phyloP scores from a whole-genome alignment of 805 yeast genomes.

The Brettanomyces custersianus region DNA sequence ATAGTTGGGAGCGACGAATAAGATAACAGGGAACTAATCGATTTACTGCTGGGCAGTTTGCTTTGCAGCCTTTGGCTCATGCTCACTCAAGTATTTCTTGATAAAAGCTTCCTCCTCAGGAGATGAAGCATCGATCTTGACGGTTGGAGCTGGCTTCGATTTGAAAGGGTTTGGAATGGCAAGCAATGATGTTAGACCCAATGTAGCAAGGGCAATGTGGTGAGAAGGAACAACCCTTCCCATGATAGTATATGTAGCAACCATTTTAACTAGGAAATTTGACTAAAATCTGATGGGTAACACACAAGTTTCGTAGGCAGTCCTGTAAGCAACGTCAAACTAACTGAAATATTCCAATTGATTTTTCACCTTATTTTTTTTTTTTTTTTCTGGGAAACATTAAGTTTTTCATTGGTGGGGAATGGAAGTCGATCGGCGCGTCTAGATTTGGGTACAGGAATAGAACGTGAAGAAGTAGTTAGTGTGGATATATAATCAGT shows the following conservation, averaged over 20 bases:
- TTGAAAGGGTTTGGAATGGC: conserved; percentile 71
- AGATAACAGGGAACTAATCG: not conserved
- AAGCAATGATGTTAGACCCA: conserved; percentile 56
- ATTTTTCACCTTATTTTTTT: too few relatives aligned
- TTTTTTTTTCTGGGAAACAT: too few relatives aligned
- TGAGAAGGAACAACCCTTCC: conserved; percentile 84
- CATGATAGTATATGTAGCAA: conserved; percentile 72
- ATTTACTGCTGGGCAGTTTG: not conserved
- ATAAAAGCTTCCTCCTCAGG: conserved; percentile 89
- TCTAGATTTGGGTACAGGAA: not conserved
- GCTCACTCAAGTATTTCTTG: conserved; percentile 51
- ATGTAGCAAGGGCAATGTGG: conserved; percentile 75
- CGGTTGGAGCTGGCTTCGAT: conserved; percentile 46
- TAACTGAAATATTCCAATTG: too few relatives aligned
- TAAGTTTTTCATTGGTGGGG: too few relatives aligned
- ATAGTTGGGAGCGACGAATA: not conserved
- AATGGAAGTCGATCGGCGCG: not conserved
- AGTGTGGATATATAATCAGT: too few relatives aligned
- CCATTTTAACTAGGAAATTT: too few relatives aligned
- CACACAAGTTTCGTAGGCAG: too few relatives aligned
- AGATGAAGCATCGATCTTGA: conserved; percentile 65
- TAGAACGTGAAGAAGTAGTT: not conserved
- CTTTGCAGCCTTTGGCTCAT: conserved; percentile 6
- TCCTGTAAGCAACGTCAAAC: too few relatives aligned
- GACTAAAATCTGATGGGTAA: too few relatives aligned